phyloP scores from a whole-genome alignment of 2,329 filamentous ascomycete species.

The Aspergillus persii region DNA sequence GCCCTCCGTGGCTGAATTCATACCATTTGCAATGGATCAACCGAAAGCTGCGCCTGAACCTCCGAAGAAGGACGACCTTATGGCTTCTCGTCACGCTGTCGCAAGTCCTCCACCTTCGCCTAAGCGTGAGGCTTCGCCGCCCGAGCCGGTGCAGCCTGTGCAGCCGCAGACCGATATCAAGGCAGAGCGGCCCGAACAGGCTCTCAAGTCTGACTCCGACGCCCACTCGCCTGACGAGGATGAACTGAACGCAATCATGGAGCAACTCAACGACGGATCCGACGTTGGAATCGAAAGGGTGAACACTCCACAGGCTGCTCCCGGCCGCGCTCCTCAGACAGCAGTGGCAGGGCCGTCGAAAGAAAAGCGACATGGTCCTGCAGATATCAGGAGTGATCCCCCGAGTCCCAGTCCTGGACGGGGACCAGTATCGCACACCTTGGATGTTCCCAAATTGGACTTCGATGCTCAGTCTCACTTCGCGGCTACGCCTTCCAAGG shows the following conservation, averaged over 20 bases:
- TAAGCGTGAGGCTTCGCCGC: conserved; percentile 15
- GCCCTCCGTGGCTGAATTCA: conserved; percentile 31
- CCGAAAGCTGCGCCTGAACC: conserved; percentile 16
- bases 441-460: conserved; percentile 43
- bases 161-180: not conserved
- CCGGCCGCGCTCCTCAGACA: conserved; percentile 20
- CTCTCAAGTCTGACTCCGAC: conserved; percentile 20
- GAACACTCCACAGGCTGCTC: conserved; percentile 33
- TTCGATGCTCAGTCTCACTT: conserved; percentile 41
- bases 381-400: conserved; percentile 62
- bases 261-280: conserved; percentile 72
- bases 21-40: conserved; percentile 18
- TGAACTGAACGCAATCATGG: conserved; percentile 92
- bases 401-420: conserved; percentile 70
- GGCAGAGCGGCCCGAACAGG: conserved; percentile 8
- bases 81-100: conserved; percentile 37
- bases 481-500: conserved; percentile 60
- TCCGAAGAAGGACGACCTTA: conserved; percentile 27
- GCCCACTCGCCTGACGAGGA: conserved; percentile 46
- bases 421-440: conserved; percentile 47
- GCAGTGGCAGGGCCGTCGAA: conserved; percentile 52
- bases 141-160: conserved; percentile 12
- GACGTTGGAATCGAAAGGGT: conserved; percentile 70
- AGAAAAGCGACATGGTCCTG: conserved; percentile 52
- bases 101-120: conserved; percentile 24